phyloP scores from a whole-genome alignment of 176 grass and related monocot species.

The Eremochloa ophiuroides region DNA sequence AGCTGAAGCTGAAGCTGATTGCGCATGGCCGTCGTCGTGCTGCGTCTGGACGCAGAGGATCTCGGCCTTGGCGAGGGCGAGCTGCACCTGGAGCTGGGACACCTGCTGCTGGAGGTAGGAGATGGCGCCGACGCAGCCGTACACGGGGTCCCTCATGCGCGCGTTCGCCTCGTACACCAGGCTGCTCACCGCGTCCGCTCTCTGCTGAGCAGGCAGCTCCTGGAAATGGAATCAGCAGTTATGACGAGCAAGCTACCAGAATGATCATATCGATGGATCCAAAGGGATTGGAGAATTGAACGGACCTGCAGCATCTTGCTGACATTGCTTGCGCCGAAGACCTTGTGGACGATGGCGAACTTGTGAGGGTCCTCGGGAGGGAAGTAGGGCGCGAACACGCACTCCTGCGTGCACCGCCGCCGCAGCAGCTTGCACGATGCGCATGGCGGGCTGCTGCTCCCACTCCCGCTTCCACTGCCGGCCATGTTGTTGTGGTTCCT shows the following conservation, averaged over 20 bases:
- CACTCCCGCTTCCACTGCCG: background rate
- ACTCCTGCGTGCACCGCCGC: constrained; percentile 53
- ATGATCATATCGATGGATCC: no score
- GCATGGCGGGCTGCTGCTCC: background rate
- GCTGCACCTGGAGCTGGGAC: constrained; percentile 63
- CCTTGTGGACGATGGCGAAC: constrained; percentile 76
- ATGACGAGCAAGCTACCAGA: no score
- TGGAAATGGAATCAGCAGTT: background rate
- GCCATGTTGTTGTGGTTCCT: background rate
- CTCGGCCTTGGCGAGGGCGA: constrained; percentile 61
- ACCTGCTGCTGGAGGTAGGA: constrained; percentile 74
- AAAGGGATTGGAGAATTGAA: background rate
- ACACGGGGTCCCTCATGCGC: constrained; percentile 68
- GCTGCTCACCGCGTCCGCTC: constrained; percentile 72
- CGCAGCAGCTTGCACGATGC: constrained; percentile 44
- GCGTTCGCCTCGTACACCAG: constrained; percentile 90
- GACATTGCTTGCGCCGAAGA: constrained; percentile 90
- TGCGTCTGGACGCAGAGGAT: background rate
- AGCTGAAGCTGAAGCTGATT: background rate
- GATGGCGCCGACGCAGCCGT: constrained; percentile 79
- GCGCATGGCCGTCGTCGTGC: background rate
- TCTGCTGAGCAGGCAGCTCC: constrained; percentile 57
- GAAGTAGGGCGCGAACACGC: constrained; percentile 53
- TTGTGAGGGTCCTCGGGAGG: constrained; percentile 46
- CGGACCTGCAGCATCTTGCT: constrained; percentile 86